phyloP scores from a whole-genome alignment of 768 basidiomycete genomes.

The Filobasidium floriforme region DNA sequence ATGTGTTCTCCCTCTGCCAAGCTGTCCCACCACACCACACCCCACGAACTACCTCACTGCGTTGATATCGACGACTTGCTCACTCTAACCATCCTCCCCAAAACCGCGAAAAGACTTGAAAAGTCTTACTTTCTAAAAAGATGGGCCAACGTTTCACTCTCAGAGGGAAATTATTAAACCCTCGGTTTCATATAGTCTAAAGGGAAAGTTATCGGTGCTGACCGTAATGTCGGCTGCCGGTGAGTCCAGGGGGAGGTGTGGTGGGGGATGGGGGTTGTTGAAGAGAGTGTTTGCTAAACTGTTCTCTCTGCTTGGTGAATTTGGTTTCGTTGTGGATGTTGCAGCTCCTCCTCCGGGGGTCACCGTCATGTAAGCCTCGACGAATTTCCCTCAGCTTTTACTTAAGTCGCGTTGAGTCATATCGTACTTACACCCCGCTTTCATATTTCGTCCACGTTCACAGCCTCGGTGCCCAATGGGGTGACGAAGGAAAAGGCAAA shows the following conservation, averaged over 20 bases:
- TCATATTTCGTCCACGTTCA: background rate
- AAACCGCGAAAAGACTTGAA: no score
- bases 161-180: no score
- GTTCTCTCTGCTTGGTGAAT: background rate
- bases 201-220: no score
- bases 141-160: no score
- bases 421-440: background rate
- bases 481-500: constrained; percentile 55
- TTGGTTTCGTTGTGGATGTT: background rate
- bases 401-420: background rate
- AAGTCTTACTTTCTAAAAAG: no score
- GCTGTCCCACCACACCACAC: no score
- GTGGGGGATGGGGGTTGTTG: background rate
- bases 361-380: constrained; percentile 24
- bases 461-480: constrained; percentile 48
- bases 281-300: background rate
- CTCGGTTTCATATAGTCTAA: no score
- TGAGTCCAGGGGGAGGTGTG: background rate
- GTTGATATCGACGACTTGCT: no score
- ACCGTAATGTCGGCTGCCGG: background rate
- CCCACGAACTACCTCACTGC: no score
- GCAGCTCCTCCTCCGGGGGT: constrained; percentile 39
- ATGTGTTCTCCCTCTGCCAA: no score
- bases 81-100: no score
- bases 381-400: background rate